Conservation (phyloP, 1,284 basidiomycete genomes). For the Gymnopus androsaceus region DNA sequence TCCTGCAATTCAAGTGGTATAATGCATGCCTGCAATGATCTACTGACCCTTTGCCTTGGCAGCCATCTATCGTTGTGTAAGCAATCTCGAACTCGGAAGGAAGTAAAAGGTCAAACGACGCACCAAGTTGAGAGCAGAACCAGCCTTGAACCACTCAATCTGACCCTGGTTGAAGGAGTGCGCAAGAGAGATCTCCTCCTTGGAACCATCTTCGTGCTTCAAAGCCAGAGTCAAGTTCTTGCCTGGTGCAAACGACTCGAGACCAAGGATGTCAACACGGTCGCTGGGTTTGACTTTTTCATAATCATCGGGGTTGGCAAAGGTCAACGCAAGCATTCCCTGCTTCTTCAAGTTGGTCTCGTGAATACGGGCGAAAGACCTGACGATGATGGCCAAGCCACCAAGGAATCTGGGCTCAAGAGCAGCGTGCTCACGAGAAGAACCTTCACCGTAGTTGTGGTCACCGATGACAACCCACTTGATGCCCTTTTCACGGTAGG, state of each 20-base stretch:
- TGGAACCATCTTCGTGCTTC: constrained; percentile 82
- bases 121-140: constrained; percentile 83
- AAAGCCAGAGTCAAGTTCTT: constrained; percentile 82
- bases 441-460: constrained; percentile 98
- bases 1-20: too few relatives aligned
- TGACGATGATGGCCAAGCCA: constrained; percentile 92
- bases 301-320: constrained; percentile 87
- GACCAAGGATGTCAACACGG: constrained; percentile 81
- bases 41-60: constrained; percentile 53
- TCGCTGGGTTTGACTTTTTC: constrained; percentile 85
- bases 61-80: constrained; percentile 35
- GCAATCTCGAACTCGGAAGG: background rate
- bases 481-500: constrained; percentile 88
- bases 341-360: constrained; percentile 99
- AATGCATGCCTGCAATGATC: too few relatives aligned
- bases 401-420: constrained; percentile 97
- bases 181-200: constrained; percentile 72
- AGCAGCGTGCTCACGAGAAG: constrained; percentile 96
- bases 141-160: constrained; percentile 94
- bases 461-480: constrained; percentile 96
- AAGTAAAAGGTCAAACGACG: constrained; percentile 26
- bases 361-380: constrained; percentile 97
- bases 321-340: constrained; percentile 92
- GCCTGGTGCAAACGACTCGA: constrained; percentile 84
- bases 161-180: constrained; percentile 89